Conservation (phyloP, 768 basidiomycete genomes). For the Bullera alba region DNA sequence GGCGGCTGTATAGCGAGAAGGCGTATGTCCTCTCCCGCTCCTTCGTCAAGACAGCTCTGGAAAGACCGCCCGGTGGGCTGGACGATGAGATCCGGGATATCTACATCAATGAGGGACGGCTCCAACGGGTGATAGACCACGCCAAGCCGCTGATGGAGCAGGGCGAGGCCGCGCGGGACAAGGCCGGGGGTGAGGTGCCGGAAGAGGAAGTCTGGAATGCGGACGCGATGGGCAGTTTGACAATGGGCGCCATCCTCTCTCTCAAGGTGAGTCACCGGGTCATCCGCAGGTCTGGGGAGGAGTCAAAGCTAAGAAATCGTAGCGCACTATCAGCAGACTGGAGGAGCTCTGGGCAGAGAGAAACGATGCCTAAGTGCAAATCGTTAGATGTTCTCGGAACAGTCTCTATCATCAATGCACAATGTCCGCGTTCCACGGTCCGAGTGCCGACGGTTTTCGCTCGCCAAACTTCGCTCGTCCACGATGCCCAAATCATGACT, state of each 20-base stretch:
- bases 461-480: no score
- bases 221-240: slow-evolving; percentile 32
- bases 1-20: slow-evolving; percentile 87
- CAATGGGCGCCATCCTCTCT: slow-evolving; percentile 26
- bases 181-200: background rate
- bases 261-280: slow-evolving; percentile 22
- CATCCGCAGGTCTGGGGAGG: no score
- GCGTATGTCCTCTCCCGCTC: slow-evolving; percentile 83
- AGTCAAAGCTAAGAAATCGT: background rate
- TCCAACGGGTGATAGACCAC: slow-evolving; percentile 63
- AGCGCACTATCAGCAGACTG: background rate
- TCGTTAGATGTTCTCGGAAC: no score
- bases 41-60: slow-evolving; percentile 82
- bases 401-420: no score
- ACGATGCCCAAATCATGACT: no score
- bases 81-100: slow-evolving; percentile 66
- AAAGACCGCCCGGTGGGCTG: slow-evolving; percentile 65
- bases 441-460: no score
- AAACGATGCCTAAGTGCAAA: no score
- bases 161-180: slow-evolving; percentile 49
- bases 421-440: no score
- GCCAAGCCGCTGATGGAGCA: slow-evolving; percentile 61
- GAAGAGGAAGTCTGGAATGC: slow-evolving; percentile 32
- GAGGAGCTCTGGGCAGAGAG: background rate
- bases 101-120: slow-evolving; percentile 60